Base-by-base conservation (phyloP, 1,139 yeast genomes). In the Barnettozyma hawaiiensis region DNA sequence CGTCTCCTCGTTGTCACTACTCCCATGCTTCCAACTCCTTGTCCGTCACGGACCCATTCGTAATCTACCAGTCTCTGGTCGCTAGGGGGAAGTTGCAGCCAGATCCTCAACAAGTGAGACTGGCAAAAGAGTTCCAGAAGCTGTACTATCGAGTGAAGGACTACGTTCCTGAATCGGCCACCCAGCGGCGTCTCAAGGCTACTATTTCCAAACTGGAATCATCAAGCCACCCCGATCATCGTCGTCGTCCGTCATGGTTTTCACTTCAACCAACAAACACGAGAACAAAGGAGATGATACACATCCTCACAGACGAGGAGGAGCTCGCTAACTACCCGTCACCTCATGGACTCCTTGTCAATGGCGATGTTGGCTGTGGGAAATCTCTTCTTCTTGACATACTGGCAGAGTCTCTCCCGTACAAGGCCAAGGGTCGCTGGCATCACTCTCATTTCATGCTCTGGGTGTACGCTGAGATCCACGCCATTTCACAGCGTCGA, bases 281-380 rank as follows among this genome's bases (percentile, higher is more conserved):
- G n/a, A 37, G 51, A 47, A 41, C 57, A 46, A 59, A 53, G 9
- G 66, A 69, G 28, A 46, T 82, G 40, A 66, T 81, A 12, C 63
- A 61, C 46, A 69, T 69, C n/a, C 59, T 82, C 23, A 70, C 77
- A 1, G 84, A 79, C 54, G 85, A 80, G 52, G 87, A 82, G 46
- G 85, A 79, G 50, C 58, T 81, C 35, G 55, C 62, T n/a, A 70
- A 73, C 44, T 69, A 78, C 47, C 65, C 73, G 2, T 67, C 83
- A 0, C 89, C 89, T 0, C 81, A 75, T 46, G 89, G 90, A 0
- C 61, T 82, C 5, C 56, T 82, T 39, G 61, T 82, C 7, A 80
- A 81, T 55, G 90, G 90, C 2, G 87, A 79, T 48, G 89, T 82
- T 3, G 89, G 89, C 0, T 78, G 85, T 55, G 90, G 90, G 2